Conservation (phyloP, 1,139 yeast genomes). For the Candida glucosophila region DNA sequence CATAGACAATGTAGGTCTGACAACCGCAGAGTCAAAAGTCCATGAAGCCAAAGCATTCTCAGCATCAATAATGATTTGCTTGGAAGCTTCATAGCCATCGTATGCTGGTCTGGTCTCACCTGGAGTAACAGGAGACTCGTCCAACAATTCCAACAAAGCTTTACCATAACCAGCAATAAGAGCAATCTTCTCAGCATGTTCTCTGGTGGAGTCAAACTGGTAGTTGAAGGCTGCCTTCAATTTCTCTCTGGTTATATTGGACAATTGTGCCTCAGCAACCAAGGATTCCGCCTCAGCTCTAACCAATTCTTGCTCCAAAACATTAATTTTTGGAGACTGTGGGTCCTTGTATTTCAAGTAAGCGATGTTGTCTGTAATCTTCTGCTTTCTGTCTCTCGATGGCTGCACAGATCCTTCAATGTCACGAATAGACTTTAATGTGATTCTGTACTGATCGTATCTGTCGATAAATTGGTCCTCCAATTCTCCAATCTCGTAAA, state of each 20-base stretch:
- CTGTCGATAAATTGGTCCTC: conserved; percentile 84
- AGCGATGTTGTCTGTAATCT: conserved; percentile 79
- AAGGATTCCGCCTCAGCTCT: conserved; percentile 87
- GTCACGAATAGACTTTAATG: conserved; percentile 72
- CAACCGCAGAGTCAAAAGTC: conserved; percentile 76
- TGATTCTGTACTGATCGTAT: conserved; percentile 79
- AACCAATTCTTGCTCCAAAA: conserved; percentile 79
- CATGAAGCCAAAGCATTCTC: conserved; percentile 77
- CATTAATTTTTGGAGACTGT: conserved; percentile 71
- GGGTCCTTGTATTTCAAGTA: conserved; percentile 79
- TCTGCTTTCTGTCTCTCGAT: conserved; percentile 77
- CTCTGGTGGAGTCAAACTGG: conserved; percentile 77
- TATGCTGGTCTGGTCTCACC: conserved; percentile 88
- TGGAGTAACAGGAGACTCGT: conserved; percentile 80
- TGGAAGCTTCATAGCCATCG: conserved; percentile 82
- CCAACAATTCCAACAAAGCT: conserved; percentile 73
- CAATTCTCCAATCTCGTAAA: conserved; percentile 77
- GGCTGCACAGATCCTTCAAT: conserved; percentile 86
- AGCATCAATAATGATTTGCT: conserved; percentile 78
- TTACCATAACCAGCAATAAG: conserved; percentile 86
- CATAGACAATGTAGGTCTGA: conserved; percentile 71
- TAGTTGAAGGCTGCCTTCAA: conserved; percentile 78
- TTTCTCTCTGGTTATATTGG: conserved; percentile 81
- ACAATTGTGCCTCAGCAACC: conserved; percentile 86
- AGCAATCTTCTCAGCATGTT: conserved; percentile 76